Evolutionary conservation across 345 rosid genomes (phyloP), one percentile per base, ranked within the genome.

Genomic region (Sapria himalayana): DNA sequence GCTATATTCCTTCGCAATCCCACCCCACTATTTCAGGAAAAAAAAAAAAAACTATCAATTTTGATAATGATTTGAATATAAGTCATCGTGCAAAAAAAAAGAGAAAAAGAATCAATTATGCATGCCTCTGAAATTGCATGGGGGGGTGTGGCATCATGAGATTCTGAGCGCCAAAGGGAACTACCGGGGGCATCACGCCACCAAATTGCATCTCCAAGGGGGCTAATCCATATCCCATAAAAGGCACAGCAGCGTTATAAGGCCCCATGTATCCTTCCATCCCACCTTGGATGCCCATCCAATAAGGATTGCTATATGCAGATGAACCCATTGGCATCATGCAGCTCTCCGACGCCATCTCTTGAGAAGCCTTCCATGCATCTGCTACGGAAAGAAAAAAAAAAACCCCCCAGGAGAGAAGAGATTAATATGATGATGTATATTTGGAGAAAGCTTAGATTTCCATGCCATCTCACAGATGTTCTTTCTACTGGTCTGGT

Each of bases 311-410:
- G n/a, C n/a, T n/a, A 57, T 33, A 73, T 7, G 67, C 60, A 52
- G 78, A 45, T 32, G 81, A 80, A 29, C 76, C 86, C 63, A 71
- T 47, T 33, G 81, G 67, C 95, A 84, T 91, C 95, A 79, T 73
- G 65, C 62, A 77, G 37, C 51, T 85, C 41, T 82, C 86, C 31
- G 72, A 69, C 9, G 69, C 57, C 44, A 62, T 48, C 55, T 79
- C 73, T 48, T 64, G 82, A 21, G 85, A 59, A 39, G 52, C 54
- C 55, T 66, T 89, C 93, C 98, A 76, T n/a, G n/a, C n/a, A n/a
- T n/a, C n/a, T n/a, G n/a, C n/a, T n/a, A n/a, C n/a, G n/a, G n/a
- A n/a, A n/a, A n/a, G n/a, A n/a, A n/a, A n/a, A n/a, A n/a, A n/a
- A n/a, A n/a, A n/a, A n/a, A n/a, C n/a, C n/a, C n/a, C n/a, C n/a